Base-by-base conservation (phyloP, 352 stramenopile genomes). In the Pythium aquatile region DNA sequence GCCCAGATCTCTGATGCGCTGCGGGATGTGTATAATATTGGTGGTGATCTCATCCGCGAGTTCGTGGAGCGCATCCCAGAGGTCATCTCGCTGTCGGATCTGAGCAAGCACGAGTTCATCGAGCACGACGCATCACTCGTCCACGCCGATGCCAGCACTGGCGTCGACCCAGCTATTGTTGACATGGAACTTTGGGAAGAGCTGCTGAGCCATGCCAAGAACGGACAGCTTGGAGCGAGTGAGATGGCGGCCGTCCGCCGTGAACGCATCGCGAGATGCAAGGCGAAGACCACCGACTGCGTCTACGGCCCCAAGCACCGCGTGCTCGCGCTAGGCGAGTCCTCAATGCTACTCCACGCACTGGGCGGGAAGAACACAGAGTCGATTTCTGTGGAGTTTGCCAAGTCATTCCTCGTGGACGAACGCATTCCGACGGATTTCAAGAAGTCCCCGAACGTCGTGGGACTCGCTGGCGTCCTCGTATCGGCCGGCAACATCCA, bases 21-120 rank as follows among this genome's bases (percentile, higher is more conserved):
- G 28, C 58, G 77, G 17, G 30, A 76, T 6, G 71, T 82, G n/a
- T 86, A 75, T 69, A 84, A 82, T 62, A 20, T 88, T 1, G 72
- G 79, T 30, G n/a, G 47, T 20, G 39, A 53, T 10, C 57, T 84
- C 51, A 76, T 74, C 10, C 35, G 35, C 11, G 35, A 42, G 17
- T 58, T 44, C 30, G 61, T 90, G 28, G 58, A 59, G 24, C 64
- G 30, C 20, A 54, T 30, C 29, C 64, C 72, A 14, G 44, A 28
- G n/a, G 33, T 69, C 39, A 82, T 88, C 39, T 70, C 75, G 11
- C 69, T 91, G 26, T 62, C 73, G 0, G 61, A 82, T 30, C 66
- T 91, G 9, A 58, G 76, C 3, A 64, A 66, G 8, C 72, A 78
- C 59, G 57, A 59, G 11, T 39, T 65, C 55, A 69, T 76, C 16